Evolutionary conservation across 1,139 yeast species (phyloP).

Genomic region (Yamadazyma songkhlaensis): DNA sequence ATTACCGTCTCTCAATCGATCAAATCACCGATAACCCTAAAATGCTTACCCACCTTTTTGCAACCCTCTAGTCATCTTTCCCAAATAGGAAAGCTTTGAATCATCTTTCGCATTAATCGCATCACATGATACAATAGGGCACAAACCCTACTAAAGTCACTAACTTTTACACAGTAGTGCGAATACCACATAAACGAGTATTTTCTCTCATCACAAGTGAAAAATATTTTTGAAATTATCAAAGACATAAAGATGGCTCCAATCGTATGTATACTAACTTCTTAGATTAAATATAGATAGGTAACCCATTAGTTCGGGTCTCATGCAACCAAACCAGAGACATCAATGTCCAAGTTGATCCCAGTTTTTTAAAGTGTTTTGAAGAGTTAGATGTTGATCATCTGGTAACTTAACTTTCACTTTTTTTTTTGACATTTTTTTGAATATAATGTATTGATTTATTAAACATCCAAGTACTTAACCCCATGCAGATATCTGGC

Average conservation of each 20-base stretch:
- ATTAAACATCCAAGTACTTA: conserved; percentile 7
- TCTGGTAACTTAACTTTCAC: conserved; percentile 1
- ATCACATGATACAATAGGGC: conserved; percentile 1
- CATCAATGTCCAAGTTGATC: not conserved
- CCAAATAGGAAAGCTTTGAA: not conserved
- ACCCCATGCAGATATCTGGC: conserved; percentile 8
- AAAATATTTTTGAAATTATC: conserved; percentile 5
- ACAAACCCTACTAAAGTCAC: not conserved
- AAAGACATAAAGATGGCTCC: conserved; percentile 67
- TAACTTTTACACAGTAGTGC: not conserved
- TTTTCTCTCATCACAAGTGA: conserved; percentile 3
- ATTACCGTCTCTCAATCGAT: too few relatives aligned
- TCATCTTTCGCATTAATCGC: not conserved
- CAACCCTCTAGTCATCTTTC: conserved; percentile 3
- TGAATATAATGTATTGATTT: not conserved
- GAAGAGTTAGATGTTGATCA: not conserved
- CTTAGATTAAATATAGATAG: conserved; percentile 6
- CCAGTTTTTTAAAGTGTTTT: not conserved
- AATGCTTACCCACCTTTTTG: not conserved
- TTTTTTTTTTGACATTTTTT: not conserved
- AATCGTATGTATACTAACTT: conserved; percentile 62
- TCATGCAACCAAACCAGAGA: conserved; percentile 15
- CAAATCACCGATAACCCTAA: too few relatives aligned
- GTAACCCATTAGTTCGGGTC: conserved; percentile 36
- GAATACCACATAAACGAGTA: not conserved